A percentile compares a stretch with the other conserved stretches of the same genome.
These are phyloP conservation scores for Golubevia sp. DNA, from an alignment of 1,284 basidiomycete species.

Conservation along the genomic window DNA sequence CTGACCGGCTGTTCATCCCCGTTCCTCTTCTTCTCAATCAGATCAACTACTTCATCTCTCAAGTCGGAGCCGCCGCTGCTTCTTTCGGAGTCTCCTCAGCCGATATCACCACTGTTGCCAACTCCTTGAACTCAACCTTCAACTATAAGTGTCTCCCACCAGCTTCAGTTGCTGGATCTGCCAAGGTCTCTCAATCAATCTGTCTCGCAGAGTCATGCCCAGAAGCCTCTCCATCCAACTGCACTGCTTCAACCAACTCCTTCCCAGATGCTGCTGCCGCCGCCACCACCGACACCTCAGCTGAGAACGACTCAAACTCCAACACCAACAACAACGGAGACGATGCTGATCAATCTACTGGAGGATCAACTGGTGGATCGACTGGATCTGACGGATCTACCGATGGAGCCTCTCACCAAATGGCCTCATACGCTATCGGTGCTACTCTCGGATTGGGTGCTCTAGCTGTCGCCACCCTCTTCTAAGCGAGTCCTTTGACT, in stretches of 20 bases:
- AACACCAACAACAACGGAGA: too few relatives aligned
- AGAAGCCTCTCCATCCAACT: neutral
- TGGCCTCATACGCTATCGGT: too few relatives aligned
- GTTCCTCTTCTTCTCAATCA: too few relatives aligned
- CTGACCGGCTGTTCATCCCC: neutral
- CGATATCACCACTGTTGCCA: constrained; percentile 16
- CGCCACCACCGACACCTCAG: constrained; percentile 3
- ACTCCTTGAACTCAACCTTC: constrained; percentile 12
- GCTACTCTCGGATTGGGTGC: too few relatives aligned
- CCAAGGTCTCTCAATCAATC: constrained; percentile 9
- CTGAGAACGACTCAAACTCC: neutral
- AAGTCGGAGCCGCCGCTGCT: constrained; percentile 18
- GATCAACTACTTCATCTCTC: constrained; percentile 11
- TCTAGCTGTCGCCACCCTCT: too few relatives aligned
- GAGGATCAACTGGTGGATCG: too few relatives aligned
- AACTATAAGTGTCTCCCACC: constrained; percentile 9
- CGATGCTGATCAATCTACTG: too few relatives aligned
- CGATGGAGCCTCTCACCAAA: too few relatives aligned
- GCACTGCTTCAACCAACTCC: neutral
- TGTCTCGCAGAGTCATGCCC: constrained; percentile 13
- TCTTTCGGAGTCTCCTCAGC: constrained; percentile 18
- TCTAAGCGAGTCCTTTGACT: too few relatives aligned
- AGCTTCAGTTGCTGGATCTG: neutral
- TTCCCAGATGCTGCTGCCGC: constrained; percentile 14
- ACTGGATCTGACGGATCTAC: too few relatives aligned